phyloP scores from a whole-genome alignment of 495 filamentous ascomycete genomes.

The Xylaria intraflava region DNA sequence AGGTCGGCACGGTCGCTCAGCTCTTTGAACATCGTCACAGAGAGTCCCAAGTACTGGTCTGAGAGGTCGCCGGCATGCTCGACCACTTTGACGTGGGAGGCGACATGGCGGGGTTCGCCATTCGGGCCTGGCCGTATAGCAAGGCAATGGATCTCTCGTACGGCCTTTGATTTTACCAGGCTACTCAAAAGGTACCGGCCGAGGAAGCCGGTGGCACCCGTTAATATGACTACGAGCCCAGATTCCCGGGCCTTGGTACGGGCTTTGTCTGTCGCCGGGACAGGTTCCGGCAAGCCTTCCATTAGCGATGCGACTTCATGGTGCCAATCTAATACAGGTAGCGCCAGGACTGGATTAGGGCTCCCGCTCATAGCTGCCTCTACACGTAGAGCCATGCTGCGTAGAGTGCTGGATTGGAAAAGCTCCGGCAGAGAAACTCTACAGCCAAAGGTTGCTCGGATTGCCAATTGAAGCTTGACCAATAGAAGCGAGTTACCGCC shows the following conservation, averaged over 20 bases:
- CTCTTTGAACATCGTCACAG: conserved; percentile 33
- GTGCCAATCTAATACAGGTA: too few species aligned
- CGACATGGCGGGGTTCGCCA: background rate
- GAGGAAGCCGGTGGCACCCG: conserved; percentile 31
- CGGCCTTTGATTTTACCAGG: background rate
- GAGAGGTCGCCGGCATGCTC: conserved; percentile 31
- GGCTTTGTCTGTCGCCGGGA: too few species aligned
- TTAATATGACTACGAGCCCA: too few species aligned
- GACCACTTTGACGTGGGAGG: conserved; percentile 26
- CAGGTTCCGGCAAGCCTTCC: too few species aligned
- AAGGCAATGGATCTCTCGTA: conserved; percentile 17
- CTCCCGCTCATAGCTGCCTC: too few species aligned
- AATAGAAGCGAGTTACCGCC: conserved; percentile 33
- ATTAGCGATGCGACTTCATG: too few species aligned
- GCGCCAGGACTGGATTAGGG: too few species aligned
- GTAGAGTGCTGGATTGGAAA: conserved; percentile 8
- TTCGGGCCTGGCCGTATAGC: conserved; percentile 6
- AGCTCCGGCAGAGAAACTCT: conserved; percentile 4
- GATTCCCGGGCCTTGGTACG: too few species aligned
- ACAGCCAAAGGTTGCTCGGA: conserved; percentile 12
- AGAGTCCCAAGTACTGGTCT: conserved; percentile 25
- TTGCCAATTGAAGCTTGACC: conserved; percentile 2
- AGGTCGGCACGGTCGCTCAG: conserved; percentile 16
- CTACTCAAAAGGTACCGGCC: conserved; percentile 13
- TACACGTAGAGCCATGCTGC: conserved; percentile 6